These are phyloP conservation scores for Cylindrotheca fusiformis DNA, from an alignment of 108 stramenopile genomes.

Conservation along the genomic window DNA sequence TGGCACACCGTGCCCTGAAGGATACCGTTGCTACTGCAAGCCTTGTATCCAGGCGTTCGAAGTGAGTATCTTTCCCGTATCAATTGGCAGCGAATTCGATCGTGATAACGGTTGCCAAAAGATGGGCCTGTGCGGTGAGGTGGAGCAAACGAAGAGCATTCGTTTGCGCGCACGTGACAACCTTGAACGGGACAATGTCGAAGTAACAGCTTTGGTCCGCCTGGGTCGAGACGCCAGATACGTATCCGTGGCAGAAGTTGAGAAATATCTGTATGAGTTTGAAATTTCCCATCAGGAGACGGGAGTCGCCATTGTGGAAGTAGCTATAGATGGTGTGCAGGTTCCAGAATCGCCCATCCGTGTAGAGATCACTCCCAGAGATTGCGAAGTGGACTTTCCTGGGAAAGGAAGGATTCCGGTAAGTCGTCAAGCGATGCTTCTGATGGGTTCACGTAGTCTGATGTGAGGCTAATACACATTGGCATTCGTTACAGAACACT, in stretches of 20 bases:
- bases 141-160: slow-evolving; percentile 9
- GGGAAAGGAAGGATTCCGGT: too few relatives aligned
- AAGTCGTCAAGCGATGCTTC: too few relatives aligned
- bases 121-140: background rate
- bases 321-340: slow-evolving; percentile 17
- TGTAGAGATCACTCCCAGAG: slow-evolving; percentile 12
- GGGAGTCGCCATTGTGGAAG: slow-evolving; percentile 17
- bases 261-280: slow-evolving; percentile 17
- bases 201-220: background rate
- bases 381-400: too few relatives aligned
- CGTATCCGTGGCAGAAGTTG: background rate
- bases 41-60: slow-evolving; percentile 34
- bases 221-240: background rate
- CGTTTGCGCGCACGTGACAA: slow-evolving; percentile 17
- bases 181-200: slow-evolving; percentile 1
- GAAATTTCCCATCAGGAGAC: slow-evolving; percentile 2
- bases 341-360: slow-evolving; percentile 32
- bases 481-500: too few relatives aligned
- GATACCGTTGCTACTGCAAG: slow-evolving; percentile 24
- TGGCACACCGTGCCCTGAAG: slow-evolving; percentile 11
- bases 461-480: too few relatives aligned
- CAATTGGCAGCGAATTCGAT: background rate
- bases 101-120: too few relatives aligned
- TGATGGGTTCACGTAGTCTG: too few relatives aligned
- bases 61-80: too few relatives aligned